Evolutionary conservation across 306 rosid species (phyloP), one percentile per base, ranked within the genome.

Genomic region (Abrus precatorius): DNA sequence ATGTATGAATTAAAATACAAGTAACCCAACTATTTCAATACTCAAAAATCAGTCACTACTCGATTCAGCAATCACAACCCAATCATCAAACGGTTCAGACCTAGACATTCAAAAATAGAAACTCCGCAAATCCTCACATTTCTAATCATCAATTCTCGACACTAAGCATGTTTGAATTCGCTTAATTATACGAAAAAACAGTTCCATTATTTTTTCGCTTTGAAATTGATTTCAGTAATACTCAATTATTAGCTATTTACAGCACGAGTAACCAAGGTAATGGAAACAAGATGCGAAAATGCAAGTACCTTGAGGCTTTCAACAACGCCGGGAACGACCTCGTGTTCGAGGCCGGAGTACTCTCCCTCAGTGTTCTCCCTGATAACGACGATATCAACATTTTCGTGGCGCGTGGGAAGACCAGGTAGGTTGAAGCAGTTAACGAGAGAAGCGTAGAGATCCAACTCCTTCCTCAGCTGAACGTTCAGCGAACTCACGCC

Each of bases 281-380:
- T 3, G 48, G 48, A 44, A 5, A 9, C 2, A 27, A 3, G 40
- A 34, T 7, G 30, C 9, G 7, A 3, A 68, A 57, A 28, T 1
- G 30, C 6, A 54, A 43, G 54, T 74, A 92, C 98, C 98, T 93
- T 91, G 49, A 93, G 98, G 80, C 98, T 93, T 78, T 93, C 98
- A 1, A 93, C 98, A 9, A 93, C 98, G 33, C 98, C 98, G 2
- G 98, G 98, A 85, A 93, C 92, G 43, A 93, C 97, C 88, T 93
- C 97, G 45, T 93, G 98, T 66, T 93, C 98, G 57, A 91, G 88
- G 9, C 98, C 98, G 1, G 98, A 45, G 79, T 93, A 93, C 84
- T 93, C 98, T 0, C 98, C 98, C 84, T 93, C 98, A 0, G 97
- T 93, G 60, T 93, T 93, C 84, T 93, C 98, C 78, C 95, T 85